A percentile compares a stretch with the other conserved stretches of the same genome.
Conservation (phyloP, 2,329 filamentous ascomycete genomes). For the Lachnellula cervina region DNA sequence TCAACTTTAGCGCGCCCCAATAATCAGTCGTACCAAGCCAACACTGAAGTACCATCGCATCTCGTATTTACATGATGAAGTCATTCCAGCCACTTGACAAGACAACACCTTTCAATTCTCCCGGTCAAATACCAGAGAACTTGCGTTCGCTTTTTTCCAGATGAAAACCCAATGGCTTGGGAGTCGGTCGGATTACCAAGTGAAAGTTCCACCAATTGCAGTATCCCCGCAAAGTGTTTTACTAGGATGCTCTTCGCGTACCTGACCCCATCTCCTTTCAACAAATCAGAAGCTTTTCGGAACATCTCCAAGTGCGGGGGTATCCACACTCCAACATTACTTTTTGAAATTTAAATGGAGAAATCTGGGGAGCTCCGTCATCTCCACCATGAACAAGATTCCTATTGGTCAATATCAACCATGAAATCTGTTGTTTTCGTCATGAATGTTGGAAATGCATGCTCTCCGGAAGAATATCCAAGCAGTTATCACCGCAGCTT, state of each 20-base stretch:
- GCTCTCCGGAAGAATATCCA: slow-evolving; percentile 23
- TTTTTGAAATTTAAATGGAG: slow-evolving; percentile 5
- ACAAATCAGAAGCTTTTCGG: slow-evolving; percentile 10
- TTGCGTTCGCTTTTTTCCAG: not conserved
- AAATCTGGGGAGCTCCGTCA: slow-evolving; percentile 5
- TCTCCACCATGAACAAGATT: not conserved
- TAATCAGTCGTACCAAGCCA: too few relatives aligned
- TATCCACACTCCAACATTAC: not conserved
- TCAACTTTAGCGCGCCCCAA: too few relatives aligned
- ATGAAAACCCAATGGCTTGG: not conserved
- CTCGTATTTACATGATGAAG: too few relatives aligned
- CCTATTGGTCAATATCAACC: not conserved
- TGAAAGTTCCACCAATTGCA: slow-evolving; percentile 19
- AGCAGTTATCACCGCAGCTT: slow-evolving; percentile 5
- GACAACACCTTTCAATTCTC: not conserved
- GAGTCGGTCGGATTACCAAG: slow-evolving; percentile 8
- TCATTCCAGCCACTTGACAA: too few relatives aligned
- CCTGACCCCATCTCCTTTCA: slow-evolving; percentile 8
- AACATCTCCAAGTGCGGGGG: slow-evolving; percentile 13
- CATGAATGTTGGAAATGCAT: slow-evolving; percentile 1
- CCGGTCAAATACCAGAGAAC: not conserved
- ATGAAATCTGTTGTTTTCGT: slow-evolving; percentile 1
- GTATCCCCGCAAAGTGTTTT: slow-evolving; percentile 5
- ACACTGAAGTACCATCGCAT: too few relatives aligned
- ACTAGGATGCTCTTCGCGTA: slow-evolving; percentile 10